Evolutionary conservation across 2,329 filamentous ascomycete species (phyloP), one percentile per base, ranked within the genome.

Genomic region (Ophiostoma perfectum): DNA sequence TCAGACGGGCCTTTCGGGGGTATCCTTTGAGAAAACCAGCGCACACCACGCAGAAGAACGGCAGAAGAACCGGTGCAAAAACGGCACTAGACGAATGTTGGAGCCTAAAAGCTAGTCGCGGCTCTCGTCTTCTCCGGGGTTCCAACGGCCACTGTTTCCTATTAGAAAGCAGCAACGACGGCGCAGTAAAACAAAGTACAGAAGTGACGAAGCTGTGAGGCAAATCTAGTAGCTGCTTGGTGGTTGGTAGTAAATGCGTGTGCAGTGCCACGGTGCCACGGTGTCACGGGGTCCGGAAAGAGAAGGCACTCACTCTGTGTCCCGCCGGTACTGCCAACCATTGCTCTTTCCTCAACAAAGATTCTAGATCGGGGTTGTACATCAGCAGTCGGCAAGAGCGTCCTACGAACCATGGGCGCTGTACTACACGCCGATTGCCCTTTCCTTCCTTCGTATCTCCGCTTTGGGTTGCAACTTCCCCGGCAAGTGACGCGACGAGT

Each of bases 111-210:
- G 27, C 49, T 55, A 55, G 49, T 9, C 9, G 49, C 18, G 1
- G 49, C 27, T 55, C n/a, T 55, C 49, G 49, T 18, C 47, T 55
- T 55, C 49, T 55, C 49, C 49, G 49, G 49, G n/a, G 49, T 55
- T 55, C n/a, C 49, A 27, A 49, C 47, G 47, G 47, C 5, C 12
- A 49, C 12, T 18, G 14, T 4, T 16, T 47, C 45, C 12, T 47
- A 47, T 47, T 3, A 4, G 11, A 47, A 16, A 52, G n/a, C n/a
- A 27, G 27, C 27, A 27, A 27, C 27, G 27, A 27, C 2, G 27
- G 27, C 27, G 27, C 27, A 27, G 27, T 27, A 27, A 27, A 27
- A 27, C 27, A 27, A 27, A 27, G 16, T 27, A 55, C 14, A 18
- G 27, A n/a, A n/a, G 27, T 55, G 9, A 5, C 6, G 18, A 14